Base-by-base conservation (phyloP, 2,329 filamentous ascomycete species). In the Alternaria consortialis region DNA sequence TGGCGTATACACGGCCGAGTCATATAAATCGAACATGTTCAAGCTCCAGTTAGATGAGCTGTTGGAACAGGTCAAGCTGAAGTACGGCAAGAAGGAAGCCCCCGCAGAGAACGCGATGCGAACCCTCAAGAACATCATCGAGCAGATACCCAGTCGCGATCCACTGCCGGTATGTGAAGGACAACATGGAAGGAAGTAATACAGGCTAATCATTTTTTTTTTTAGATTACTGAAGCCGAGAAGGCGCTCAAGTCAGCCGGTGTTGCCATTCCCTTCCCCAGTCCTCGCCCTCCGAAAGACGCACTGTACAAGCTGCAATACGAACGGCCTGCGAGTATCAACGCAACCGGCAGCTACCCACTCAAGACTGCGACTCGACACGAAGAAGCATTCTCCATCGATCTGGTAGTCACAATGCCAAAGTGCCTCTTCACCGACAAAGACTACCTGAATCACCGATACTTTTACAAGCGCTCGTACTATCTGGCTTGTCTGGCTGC, bases 401-500 rank as follows among this genome's bases (percentile, higher is more conserved):
- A 98, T 78, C 87, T 98, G 85, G 88, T 94, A 6, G 88, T 97
- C 15, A 91, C 91, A 48, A 96, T 99, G 88, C 94, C 95, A 5
- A 71, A 82, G 58, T 81, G 86, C 1, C 80, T 97, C 12, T 94
- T 98, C 72, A 93, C 97, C 74, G 92, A 96, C 44, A 98, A 98
- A 80, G 95, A 99, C 79, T 97, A 94, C 76, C 85, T 94, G 51
- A 93, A 97, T 77, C 86, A 95, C 82, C 88, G 95, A 63, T 98
- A 97, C 80, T 97, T 97, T 75, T 94, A 97, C 81, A 96, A 97
- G 73, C 85, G 94, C 65, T 91, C 95, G 12, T 98, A 94, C 79
- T 98, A 96, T 74, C 82, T 98, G 52, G 92, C 94, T 34, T 92
- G 91, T 66, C 82, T 98, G 57, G 89, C 93, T 13, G 88, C 87